Evolutionary conservation across 768 basidiomycete species (phyloP).

Genomic region (Pulveroboletus sp.): DNA sequence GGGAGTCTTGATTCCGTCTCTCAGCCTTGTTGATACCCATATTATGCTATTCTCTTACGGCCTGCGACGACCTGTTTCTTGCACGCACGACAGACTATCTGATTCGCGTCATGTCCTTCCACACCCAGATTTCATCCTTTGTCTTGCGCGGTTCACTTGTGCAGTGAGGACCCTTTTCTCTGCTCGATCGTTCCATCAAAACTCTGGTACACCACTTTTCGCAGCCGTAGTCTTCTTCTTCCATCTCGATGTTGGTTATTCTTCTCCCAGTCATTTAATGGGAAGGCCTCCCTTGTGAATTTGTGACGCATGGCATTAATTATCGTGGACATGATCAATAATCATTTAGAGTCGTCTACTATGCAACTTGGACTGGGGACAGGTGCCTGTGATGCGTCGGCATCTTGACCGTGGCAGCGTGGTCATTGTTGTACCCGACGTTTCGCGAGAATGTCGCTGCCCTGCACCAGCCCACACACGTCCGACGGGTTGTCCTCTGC

Average conservation of each 20-base stretch:
- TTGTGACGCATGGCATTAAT: slow-evolving; percentile 14
- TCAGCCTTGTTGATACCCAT: slow-evolving; percentile 28
- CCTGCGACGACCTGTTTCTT: slow-evolving; percentile 29
- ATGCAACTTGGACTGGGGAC: background rate
- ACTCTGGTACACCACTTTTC: slow-evolving; percentile 10
- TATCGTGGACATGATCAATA: slow-evolving; percentile 13
- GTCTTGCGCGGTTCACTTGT: slow-evolving; percentile 26
- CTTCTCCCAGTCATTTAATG: slow-evolving; percentile 19
- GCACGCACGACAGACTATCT: slow-evolving; percentile 36
- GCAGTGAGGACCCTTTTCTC: slow-evolving; percentile 13
- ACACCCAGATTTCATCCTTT: slow-evolving; percentile 11
- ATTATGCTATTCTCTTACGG: slow-evolving; percentile 34
- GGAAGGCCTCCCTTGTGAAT: slow-evolving; percentile 22
- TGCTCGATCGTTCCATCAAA: slow-evolving; percentile 10
- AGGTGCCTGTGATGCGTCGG: background rate
- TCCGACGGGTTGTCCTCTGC: background rate
- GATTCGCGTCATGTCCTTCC: slow-evolving; percentile 27
- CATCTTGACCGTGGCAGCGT: background rate
- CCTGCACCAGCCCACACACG: background rate
- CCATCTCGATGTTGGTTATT: slow-evolving; percentile 14
- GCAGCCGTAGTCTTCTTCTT: slow-evolving; percentile 15
- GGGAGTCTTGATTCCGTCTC: slow-evolving; percentile 11
- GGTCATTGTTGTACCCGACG: too few species aligned
- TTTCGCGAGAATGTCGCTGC: slow-evolving; percentile 21
- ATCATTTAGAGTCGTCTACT: slow-evolving; percentile 9